Base-by-base conservation (phyloP, 2,329 filamentous ascomycete species). In the Alternaria sp. region DNA sequence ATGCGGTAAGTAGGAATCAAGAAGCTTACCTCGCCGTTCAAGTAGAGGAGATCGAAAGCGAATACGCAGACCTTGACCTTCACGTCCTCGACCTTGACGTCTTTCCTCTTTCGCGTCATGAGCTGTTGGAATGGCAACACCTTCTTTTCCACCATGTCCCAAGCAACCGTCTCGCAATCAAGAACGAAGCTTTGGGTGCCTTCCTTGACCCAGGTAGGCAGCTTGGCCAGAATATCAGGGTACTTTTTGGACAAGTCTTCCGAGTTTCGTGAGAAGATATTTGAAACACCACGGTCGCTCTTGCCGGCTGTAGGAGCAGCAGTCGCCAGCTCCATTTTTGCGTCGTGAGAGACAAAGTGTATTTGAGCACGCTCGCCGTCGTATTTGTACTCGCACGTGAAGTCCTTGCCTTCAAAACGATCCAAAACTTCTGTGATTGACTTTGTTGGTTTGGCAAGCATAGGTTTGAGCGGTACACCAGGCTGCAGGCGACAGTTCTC, bases 331-430 rank as follows among this genome's bases (percentile, higher is more conserved):
- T 93, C 86, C 62, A 91, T 83, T 2, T 88, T 84, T 10, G 92
- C 87, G 65, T 95, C 91, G 66, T 93, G 92, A 5, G 94, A 90
- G 30, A 98, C 93, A 71, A 97, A 99, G 78, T 99, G 96, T 54
- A 99, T 98, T 78, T 99, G 96, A n/a, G 96, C 96, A 77, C 96
- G 87, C 81, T 99, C 96, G 52, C 96, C 96, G 73, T 99, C 96
- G 76, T 99, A 99, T 80, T 99, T 99, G 85, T 97, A 99, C 79
- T 99, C 96, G 82, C 96, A 99, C 1, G 96, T 98, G 75, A 99
- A 99, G 25, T 91, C 91, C 77, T 97, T 96, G 67, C 92, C 90
- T 77, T 98, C 96, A 69, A 99, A 99, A 6, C 96, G 92, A 80
- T 99, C 95, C 11, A 99, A 86, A 0, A 99, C 96, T 81, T 99